A percentile compares a stretch with the other conserved stretches of the same genome.
phyloP scores from a whole-genome alignment of 192 early-diverging fungal genomes.

The Linnemannia elongata region DNA sequence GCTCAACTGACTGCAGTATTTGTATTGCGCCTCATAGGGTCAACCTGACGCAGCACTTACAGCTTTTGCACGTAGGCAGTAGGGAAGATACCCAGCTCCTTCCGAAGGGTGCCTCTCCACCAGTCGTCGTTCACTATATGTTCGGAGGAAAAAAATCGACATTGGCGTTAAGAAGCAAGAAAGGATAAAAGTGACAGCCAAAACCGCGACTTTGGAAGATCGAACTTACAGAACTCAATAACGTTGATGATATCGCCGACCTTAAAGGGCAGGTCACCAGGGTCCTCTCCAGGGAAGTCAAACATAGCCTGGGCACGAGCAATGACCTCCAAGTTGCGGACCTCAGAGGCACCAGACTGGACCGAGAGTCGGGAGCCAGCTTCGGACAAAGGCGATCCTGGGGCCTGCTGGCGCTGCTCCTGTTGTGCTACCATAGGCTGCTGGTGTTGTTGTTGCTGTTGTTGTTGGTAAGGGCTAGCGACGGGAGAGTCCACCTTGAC shows the following conservation, averaged over 20 bases:
- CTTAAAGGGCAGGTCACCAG: slow-evolving; percentile 54
- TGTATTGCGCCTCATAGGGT: neutral
- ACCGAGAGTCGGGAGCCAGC: slow-evolving; percentile 25
- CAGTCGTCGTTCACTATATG: slow-evolving; percentile 50
- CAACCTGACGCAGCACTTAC: slow-evolving; percentile 21
- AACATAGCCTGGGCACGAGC: slow-evolving; percentile 51
- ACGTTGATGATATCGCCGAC: slow-evolving; percentile 56
- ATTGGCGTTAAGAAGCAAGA: neutral
- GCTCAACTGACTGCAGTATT: neutral
- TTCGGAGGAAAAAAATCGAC: neutral
- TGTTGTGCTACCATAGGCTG: slow-evolving; percentile 36
- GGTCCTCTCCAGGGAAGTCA: slow-evolving; percentile 54
- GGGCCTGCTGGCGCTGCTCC: slow-evolving; percentile 20
- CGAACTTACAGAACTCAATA: slow-evolving; percentile 42
- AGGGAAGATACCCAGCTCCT: slow-evolving; percentile 53
- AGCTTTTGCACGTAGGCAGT: slow-evolving; percentile 42
- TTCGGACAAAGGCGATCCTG: slow-evolving; percentile 36
- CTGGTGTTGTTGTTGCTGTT: slow-evolving; percentile 23
- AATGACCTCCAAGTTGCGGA: slow-evolving; percentile 44
- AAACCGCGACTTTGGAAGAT: neutral
- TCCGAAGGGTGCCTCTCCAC: slow-evolving; percentile 50
- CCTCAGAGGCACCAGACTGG: slow-evolving; percentile 19
- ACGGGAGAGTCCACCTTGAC: slow-evolving; percentile 1
- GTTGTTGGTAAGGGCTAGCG: slow-evolving; percentile 20
- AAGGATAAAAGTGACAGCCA: neutral